These are phyloP conservation scores for Westerdykella ornata DNA, from an alignment of 2,329 filamentous ascomycete genomes.

Conservation along the genomic window DNA sequence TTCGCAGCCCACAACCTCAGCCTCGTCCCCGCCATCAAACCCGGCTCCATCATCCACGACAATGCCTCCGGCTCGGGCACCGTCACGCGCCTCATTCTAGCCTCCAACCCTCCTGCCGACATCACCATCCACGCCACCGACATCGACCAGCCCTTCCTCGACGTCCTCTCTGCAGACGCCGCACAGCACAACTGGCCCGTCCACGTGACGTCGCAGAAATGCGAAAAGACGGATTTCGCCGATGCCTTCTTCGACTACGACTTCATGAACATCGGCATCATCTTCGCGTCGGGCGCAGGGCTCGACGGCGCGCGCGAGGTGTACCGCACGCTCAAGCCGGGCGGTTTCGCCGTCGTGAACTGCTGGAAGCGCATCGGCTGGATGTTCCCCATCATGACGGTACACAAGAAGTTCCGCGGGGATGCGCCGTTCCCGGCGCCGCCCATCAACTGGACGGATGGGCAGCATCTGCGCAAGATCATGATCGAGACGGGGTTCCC, in stretches of 20 bases:
- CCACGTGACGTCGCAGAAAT: constrained; percentile 13
- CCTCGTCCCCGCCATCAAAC: constrained; percentile 20
- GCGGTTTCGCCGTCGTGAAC: constrained; percentile 37
- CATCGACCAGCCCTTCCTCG: constrained; percentile 24
- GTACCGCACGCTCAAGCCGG: constrained; percentile 34
- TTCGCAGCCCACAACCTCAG: constrained; percentile 24
- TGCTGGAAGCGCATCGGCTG: constrained; percentile 28
- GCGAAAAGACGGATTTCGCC: constrained; percentile 14
- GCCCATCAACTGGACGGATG: constrained; percentile 22
- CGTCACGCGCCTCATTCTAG: constrained; percentile 20
- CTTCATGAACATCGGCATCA: constrained; percentile 38
- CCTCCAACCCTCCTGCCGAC: constrained; percentile 3
- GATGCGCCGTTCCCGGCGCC: constrained; percentile 15
- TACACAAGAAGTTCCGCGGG: constrained; percentile 15
- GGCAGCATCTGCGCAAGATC: constrained; percentile 20
- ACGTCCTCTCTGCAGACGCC: constrained; percentile 9
- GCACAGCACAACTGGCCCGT: constrained; percentile 20
- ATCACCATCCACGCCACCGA: constrained; percentile 29
- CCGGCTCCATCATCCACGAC: constrained; percentile 28
- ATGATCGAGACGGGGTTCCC: constrained; percentile 25
- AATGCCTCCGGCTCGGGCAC: constrained; percentile 32
- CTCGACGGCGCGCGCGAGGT: constrained; percentile 34
- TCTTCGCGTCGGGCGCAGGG: constrained; percentile 30
- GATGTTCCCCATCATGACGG: constrained; percentile 17
- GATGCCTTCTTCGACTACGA: constrained; percentile 35